These are phyloP conservation scores for Corynespora cassiicola DNA, from an alignment of 2,329 filamentous ascomycete species.

Conservation along the genomic window DNA sequence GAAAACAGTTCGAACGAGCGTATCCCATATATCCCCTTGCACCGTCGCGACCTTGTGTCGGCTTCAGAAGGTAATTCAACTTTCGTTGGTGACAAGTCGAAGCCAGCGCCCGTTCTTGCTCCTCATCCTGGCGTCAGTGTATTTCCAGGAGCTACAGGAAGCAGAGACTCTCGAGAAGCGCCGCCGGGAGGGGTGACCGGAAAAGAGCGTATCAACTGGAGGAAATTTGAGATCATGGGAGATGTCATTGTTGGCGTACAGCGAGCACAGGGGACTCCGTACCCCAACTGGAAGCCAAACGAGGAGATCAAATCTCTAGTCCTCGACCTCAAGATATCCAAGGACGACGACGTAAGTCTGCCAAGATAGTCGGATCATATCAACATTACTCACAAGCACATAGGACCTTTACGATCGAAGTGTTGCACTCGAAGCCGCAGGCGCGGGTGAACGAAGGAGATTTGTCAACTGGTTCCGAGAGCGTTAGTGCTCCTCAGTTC, in stretches of 20 bases:
- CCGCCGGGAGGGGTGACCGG: constrained; percentile 43
- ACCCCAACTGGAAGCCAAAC: constrained; percentile 73
- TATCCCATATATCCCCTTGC: constrained; percentile 92
- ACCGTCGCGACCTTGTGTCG: constrained; percentile 86
- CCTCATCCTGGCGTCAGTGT: constrained; percentile 45
- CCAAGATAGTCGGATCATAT: too few species aligned
- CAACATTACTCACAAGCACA: constrained; percentile 15
- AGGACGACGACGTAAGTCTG: constrained; percentile 82
- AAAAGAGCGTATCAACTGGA: constrained; percentile 86
- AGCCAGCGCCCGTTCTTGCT: constrained; percentile 30
- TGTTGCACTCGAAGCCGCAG: constrained; percentile 57
- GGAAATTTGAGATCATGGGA: constrained; percentile 95
- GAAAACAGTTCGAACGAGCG: constrained; percentile 89
- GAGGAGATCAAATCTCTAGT: constrained; percentile 77
- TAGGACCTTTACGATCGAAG: constrained; percentile 68
- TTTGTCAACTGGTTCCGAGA: constrained; percentile 56
- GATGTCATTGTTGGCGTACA: constrained; percentile 91
- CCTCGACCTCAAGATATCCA: constrained; percentile 79
- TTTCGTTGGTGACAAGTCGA: constrained; percentile 68
- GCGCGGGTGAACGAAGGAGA: constrained; percentile 52
- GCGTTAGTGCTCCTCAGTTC: constrained; percentile 45
- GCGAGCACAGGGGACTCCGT: constrained; percentile 86
- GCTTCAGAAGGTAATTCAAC: constrained; percentile 93
- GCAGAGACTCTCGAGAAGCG: constrained; percentile 49
- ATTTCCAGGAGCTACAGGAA: constrained; percentile 34